phyloP scores from a whole-genome alignment of 2,329 filamentous ascomycete species.

The Sporothrix mexicana region DNA sequence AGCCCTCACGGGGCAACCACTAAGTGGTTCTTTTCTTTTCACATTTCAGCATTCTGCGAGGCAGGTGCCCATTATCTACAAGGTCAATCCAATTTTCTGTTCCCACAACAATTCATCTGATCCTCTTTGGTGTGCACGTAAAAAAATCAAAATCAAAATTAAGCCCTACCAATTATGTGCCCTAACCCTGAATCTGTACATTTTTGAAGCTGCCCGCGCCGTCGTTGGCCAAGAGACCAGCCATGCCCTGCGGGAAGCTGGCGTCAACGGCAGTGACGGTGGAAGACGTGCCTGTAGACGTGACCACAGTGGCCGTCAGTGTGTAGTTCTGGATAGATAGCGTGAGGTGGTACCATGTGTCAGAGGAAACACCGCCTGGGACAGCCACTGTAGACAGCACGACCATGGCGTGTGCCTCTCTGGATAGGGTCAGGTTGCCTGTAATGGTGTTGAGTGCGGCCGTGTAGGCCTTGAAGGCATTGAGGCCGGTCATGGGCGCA shows the following conservation, averaged over 20 bases:
- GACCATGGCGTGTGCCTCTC: constrained; percentile 26
- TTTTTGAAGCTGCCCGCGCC: constrained; percentile 8
- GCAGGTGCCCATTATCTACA: too few relatives aligned
- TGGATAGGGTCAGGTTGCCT: constrained; percentile 20
- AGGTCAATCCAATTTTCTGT: too few relatives aligned
- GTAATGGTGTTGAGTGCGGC: constrained; percentile 22
- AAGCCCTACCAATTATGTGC: too few relatives aligned
- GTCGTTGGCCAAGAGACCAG: constrained; percentile 6
- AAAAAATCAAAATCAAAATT: too few relatives aligned
- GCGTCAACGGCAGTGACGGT: not conserved
- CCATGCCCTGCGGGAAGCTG: constrained; percentile 16
- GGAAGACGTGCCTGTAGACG: not conserved
- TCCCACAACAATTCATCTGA: too few relatives aligned
- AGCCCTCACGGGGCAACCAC: too few relatives aligned
- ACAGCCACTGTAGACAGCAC: not conserved
- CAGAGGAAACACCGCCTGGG: not conserved
- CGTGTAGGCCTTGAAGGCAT: constrained; percentile 24
- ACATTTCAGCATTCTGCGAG: too few relatives aligned
- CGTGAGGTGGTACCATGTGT: constrained; percentile 24
- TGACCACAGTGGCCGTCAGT: not conserved
- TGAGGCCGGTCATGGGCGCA: constrained; percentile 9
- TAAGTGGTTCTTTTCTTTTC: too few relatives aligned
- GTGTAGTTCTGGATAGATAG: not conserved
- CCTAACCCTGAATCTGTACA: not conserved
- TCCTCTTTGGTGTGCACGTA: too few relatives aligned